phyloP scores from a whole-genome alignment of 2,329 filamentous ascomycete genomes.

The Magnaporthales sp. region DNA sequence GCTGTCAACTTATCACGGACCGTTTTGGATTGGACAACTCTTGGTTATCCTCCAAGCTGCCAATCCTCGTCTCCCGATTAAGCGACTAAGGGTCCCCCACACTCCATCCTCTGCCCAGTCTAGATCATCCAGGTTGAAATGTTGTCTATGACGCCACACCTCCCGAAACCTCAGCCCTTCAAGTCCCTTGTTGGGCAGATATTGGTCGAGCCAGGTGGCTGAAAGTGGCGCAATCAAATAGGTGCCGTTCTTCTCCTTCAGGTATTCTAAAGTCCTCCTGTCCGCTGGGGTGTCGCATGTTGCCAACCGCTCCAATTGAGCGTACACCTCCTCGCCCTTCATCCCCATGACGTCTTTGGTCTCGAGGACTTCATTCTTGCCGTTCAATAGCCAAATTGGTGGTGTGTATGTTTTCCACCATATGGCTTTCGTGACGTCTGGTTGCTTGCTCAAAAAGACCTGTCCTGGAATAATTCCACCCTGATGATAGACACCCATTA shows the following conservation, averaged over 20 bases:
- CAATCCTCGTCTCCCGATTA: conserved; percentile 55
- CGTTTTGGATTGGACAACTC: conserved; percentile 32
- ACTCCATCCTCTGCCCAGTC: conserved; percentile 72
- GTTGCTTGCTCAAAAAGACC: conserved; percentile 62
- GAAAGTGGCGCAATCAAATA: conserved; percentile 68
- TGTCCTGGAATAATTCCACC: conserved; percentile 70
- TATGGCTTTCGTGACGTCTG: conserved; percentile 59
- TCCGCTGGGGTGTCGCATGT: conserved; percentile 54
- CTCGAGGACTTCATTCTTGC: conserved; percentile 61
- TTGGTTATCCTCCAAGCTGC: conserved; percentile 57
- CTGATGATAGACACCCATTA: conserved; percentile 80
- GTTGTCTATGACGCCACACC: conserved; percentile 58
- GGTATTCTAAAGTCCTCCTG: conserved; percentile 43
- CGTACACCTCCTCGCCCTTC: conserved; percentile 49
- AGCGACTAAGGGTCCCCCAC: conserved; percentile 59
- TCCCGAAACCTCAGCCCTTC: conserved; percentile 57
- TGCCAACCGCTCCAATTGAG: conserved; percentile 47
- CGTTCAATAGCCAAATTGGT: conserved; percentile 70
- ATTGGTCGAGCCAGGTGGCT: conserved; percentile 59
- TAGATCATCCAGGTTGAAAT: conserved; percentile 72
- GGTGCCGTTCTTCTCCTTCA: conserved; percentile 54
- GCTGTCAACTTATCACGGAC: neutral
- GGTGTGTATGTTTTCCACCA: conserved; percentile 88
- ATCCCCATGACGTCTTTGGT: conserved; percentile 71
- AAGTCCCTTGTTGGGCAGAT: conserved; percentile 48